These are phyloP conservation scores for Cymbopogon citratus DNA, from an alignment of 176 grass and related monocot genomes.

Conservation along the genomic window DNA sequence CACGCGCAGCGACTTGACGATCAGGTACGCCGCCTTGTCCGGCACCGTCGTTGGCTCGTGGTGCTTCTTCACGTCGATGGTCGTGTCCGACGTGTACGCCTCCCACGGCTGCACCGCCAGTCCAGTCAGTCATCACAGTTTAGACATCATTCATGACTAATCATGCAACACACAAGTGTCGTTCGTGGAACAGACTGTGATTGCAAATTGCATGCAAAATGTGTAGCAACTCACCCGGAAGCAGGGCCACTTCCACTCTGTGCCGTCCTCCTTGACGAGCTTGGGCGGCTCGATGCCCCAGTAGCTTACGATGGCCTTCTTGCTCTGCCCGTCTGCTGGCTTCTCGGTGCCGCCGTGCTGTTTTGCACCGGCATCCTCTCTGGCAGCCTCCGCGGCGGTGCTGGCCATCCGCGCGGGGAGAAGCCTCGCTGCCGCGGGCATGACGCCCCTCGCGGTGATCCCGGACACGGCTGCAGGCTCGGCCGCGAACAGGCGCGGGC, in stretches of 20 bases:
- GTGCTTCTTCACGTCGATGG: conserved; percentile 90
- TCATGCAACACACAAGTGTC: background rate
- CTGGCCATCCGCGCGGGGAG: conserved; percentile 35
- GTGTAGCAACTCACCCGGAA: conserved; percentile 30
- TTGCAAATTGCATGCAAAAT: background rate
- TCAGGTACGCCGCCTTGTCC: conserved; percentile 76
- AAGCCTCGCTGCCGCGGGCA: conserved; percentile 27
- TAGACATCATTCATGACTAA: background rate
- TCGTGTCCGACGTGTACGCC: conserved; percentile 62
- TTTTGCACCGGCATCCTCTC: background rate
- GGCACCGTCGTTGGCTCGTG: conserved; percentile 48
- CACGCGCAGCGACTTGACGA: conserved; percentile 50
- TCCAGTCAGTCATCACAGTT: background rate
- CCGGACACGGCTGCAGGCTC: conserved; percentile 7
- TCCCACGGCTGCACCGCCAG: conserved; percentile 62
- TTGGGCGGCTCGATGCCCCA: conserved; percentile 45
- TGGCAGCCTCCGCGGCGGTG: conserved; percentile 13
- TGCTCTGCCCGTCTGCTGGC: background rate
- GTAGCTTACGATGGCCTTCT: conserved; percentile 42
- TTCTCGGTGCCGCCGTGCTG: background rate
- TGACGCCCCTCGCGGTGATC: conserved; percentile 15
- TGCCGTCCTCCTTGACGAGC: conserved; percentile 55
- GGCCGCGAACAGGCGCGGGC: conserved; percentile 29
- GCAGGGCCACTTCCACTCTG: conserved; percentile 46
- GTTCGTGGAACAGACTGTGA: background rate